Conservation (phyloP, 306 rosid genomes). For the Mucuna pruriens region DNA sequence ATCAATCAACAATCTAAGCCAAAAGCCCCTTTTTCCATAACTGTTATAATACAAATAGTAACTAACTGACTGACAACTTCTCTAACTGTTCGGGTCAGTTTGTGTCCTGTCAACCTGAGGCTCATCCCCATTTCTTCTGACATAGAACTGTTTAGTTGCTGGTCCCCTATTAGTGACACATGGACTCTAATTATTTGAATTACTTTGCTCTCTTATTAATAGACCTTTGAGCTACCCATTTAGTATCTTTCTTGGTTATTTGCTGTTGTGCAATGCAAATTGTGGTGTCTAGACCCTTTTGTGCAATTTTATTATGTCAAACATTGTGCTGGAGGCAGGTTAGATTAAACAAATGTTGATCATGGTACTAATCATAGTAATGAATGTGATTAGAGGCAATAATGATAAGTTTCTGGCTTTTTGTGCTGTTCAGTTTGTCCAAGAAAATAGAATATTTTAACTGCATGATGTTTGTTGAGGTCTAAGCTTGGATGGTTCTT, state of each 20-base stretch:
- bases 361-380: background rate
- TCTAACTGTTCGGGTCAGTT: background rate
- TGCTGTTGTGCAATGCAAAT: background rate
- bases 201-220: background rate
- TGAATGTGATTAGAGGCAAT: background rate
- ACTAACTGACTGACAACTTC: background rate
- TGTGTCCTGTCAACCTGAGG: background rate
- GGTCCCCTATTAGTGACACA: background rate
- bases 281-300: background rate
- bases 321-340: background rate
- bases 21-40: background rate
- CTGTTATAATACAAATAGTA: background rate
- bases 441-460: background rate
- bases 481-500: slow-evolving; percentile 17
- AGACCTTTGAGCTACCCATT: background rate
- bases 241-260: background rate
- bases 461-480: background rate
- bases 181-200: background rate
- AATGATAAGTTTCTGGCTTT: slow-evolving; percentile 5
- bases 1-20: background rate
- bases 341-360: background rate
- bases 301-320: background rate
- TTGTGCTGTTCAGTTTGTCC: slow-evolving; percentile 5
- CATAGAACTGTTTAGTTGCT: background rate
- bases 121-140: background rate